Percentiles rank a stretch among this genome's conserved stretches.
Conservation (phyloP, 306 rosid species). For the cucumber (Cucumis sativus) region Cucumber_9930_V3 NC_026656.2:2406501-2407000, state of each 20-base stretch:
- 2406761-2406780: conserved; percentile 51
- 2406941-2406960: not conserved
- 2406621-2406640: not conserved
- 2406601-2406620: not conserved
- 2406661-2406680: not conserved
- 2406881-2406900: not conserved
- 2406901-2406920: not conserved
- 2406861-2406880: not conserved
- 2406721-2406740: not conserved
- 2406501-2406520: conserved; percentile 82
- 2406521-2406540: conserved; percentile 83
- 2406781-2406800: conserved; percentile 20
- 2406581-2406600: not conserved
- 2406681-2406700: not conserved
- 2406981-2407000: too few species aligned
- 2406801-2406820: conserved; percentile 40
- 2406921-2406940: not conserved
- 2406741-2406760: conserved; percentile 2
- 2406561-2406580: not conserved
- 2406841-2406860: conserved; percentile 27
- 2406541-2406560: conserved; percentile 32
- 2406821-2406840: conserved; percentile 30
- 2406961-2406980: not conserved
- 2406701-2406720: not conserved
- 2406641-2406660: not conserved